Evolutionary conservation across 805 yeast species (phyloP).

Genomic region (Cyberlindnera euphorbiiphila): DNA sequence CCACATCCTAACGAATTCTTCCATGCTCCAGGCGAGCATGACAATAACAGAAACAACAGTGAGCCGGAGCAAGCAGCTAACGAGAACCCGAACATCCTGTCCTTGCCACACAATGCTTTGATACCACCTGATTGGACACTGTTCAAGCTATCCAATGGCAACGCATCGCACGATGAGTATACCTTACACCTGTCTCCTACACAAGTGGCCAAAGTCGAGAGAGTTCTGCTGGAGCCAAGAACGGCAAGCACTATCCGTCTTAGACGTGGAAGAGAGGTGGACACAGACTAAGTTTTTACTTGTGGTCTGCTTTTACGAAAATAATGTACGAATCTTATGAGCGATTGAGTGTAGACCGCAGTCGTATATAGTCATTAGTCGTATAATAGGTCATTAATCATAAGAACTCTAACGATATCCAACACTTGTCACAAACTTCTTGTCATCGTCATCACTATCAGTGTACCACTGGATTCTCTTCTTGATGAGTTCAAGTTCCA

Average conservation of each 20-base stretch:
- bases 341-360: too few relatives aligned
- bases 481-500: conserved; percentile 17
- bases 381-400: too few relatives aligned
- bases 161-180: conserved; percentile 9
- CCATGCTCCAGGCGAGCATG: conserved; percentile 5
- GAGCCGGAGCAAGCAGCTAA: neutral
- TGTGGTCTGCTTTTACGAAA: too few relatives aligned
- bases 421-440: neutral
- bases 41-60: neutral
- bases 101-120: conserved; percentile 14
- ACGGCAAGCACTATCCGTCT: conserved; percentile 2
- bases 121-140: conserved; percentile 28
- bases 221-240: conserved; percentile 4
- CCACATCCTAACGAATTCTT: conserved; percentile 7
- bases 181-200: conserved; percentile 14
- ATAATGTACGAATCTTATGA: too few relatives aligned
- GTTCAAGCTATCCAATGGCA: conserved; percentile 19
- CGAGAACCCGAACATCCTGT: neutral
- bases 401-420: too few relatives aligned
- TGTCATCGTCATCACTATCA: conserved; percentile 7
- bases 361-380: too few relatives aligned
- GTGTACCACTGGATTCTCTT: conserved; percentile 3
- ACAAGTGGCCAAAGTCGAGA: conserved; percentile 14
- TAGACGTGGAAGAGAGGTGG: neutral
- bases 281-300: too few relatives aligned